Conservation (phyloP, 345 rosid species). For the Triadica sebifera region DNA sequence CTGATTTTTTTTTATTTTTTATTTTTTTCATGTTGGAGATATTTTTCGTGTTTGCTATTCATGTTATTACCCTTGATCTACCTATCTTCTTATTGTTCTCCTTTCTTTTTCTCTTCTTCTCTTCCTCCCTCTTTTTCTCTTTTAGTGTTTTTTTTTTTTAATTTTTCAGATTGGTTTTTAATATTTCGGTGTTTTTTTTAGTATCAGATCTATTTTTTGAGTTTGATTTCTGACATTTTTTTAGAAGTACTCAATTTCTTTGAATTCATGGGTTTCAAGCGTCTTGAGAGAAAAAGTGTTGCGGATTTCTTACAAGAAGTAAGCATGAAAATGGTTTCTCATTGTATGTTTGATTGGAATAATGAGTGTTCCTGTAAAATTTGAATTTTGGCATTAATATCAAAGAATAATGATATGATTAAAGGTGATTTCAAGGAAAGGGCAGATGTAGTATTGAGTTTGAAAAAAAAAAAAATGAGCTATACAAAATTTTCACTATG, state of each 20-base stretch:
- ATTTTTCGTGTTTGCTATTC: no score
- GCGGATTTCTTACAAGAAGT: slow-evolving; percentile 83
- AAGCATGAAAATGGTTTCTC: background rate
- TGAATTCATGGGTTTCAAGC: slow-evolving; percentile 60
- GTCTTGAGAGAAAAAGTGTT: slow-evolving; percentile 66
- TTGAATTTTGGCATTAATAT: background rate
- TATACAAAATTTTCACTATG: slow-evolving; percentile 45
- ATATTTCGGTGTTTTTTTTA: no score
- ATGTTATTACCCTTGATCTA: no score
- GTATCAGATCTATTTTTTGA: no score
- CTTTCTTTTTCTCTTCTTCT: no score
- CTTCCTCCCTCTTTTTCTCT: no score
- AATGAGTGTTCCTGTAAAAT: background rate
- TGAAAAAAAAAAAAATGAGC: slow-evolving; percentile 30
- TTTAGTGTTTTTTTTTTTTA: no score
- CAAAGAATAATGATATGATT: background rate
- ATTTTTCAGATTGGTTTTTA: no score
- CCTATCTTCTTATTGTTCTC: no score
- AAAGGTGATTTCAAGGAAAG: slow-evolving; percentile 70
- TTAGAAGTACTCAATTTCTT: slow-evolving; percentile 51
- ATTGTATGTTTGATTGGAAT: background rate
- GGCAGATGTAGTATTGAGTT: slow-evolving; percentile 63
- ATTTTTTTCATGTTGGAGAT: no score
- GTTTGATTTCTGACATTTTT: no score
- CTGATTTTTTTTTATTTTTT: no score